Conservation (phyloP, 441 rosid genomes). For the Euphorbia schlechtendalii region DNA sequence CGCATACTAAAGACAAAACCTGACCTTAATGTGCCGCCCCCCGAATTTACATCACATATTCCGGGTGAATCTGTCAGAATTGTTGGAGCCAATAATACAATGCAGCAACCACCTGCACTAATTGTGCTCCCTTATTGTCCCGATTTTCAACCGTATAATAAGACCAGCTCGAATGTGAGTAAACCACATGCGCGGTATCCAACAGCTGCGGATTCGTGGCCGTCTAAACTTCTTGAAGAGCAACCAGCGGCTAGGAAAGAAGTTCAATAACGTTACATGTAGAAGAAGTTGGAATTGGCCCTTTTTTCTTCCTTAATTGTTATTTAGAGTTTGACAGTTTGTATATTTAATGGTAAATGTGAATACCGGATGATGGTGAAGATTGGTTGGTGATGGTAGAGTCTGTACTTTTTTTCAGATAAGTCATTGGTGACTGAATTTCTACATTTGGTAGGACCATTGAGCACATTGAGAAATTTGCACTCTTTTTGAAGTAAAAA, state of each 20-base stretch:
- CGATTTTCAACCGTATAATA: constrained; percentile 33
- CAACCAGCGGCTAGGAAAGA: constrained; percentile 27
- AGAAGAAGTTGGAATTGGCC: constrained; percentile 16
- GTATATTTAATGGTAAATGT: background rate
- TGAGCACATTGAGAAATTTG: too few species aligned
- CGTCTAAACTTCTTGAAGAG: constrained; percentile 63
- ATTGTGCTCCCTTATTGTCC: constrained; percentile 59
- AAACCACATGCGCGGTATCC: constrained; percentile 92
- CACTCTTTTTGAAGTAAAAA: too few species aligned
- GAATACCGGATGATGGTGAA: background rate
- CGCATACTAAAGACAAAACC: constrained; percentile 42
- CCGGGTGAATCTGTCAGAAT: constrained; percentile 24
- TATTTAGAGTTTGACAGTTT: background rate
- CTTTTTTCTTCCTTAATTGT: too few species aligned
- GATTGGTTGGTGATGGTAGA: constrained; percentile 3
- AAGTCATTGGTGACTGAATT: background rate
- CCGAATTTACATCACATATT: constrained; percentile 29
- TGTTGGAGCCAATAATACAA: constrained; percentile 30
- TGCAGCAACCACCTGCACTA: constrained; percentile 46
- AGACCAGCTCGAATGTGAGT: constrained; percentile 41
- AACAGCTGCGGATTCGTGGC: constrained; percentile 67
- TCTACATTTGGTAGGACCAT: too few species aligned
- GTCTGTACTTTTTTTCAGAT: background rate
- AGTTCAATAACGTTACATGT: constrained; percentile 20
- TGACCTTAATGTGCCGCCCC: constrained; percentile 45